phyloP scores from a whole-genome alignment of 2,329 filamentous ascomycete species.

The Fusarium anguioides region DNA sequence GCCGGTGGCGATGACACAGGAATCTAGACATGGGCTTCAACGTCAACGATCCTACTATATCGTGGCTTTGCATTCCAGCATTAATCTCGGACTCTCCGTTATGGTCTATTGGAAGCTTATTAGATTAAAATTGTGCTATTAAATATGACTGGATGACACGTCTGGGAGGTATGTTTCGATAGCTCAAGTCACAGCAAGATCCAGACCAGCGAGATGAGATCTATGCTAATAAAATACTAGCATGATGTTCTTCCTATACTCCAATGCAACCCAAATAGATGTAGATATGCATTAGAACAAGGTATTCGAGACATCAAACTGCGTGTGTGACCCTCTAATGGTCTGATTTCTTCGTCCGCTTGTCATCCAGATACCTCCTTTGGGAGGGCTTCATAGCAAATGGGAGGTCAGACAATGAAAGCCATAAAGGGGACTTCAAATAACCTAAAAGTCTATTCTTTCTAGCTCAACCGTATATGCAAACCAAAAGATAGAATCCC shows the following conservation, averaged over 20 bases:
- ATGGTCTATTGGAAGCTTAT: constrained; percentile 5
- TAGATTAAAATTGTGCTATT: not conserved
- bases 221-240: constrained; percentile 15
- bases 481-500: constrained; percentile 8
- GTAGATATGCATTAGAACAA: constrained; percentile 19
- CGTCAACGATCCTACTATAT: not conserved
- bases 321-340: constrained; percentile 33
- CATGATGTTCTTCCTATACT: not conserved
- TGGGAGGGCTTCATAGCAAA: constrained; percentile 20
- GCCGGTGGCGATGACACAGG: constrained; percentile 1
- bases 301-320: constrained; percentile 10
- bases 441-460: constrained; percentile 36
- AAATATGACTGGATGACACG: not conserved
- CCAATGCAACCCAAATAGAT: constrained; percentile 27
- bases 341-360: constrained; percentile 23
- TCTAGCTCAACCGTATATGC: constrained; percentile 5
- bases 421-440: constrained; percentile 8
- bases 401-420: constrained; percentile 11
- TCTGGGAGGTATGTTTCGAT: not conserved
- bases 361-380: constrained; percentile 20
- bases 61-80: not conserved
- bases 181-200: constrained; percentile 5
- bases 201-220: constrained; percentile 33
- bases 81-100: not conserved
- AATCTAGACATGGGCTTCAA: constrained; percentile 11